These are phyloP conservation scores for Thielaviopsis euricoi DNA, from an alignment of 2,329 filamentous ascomycete genomes.

Conservation along the genomic window DNA sequence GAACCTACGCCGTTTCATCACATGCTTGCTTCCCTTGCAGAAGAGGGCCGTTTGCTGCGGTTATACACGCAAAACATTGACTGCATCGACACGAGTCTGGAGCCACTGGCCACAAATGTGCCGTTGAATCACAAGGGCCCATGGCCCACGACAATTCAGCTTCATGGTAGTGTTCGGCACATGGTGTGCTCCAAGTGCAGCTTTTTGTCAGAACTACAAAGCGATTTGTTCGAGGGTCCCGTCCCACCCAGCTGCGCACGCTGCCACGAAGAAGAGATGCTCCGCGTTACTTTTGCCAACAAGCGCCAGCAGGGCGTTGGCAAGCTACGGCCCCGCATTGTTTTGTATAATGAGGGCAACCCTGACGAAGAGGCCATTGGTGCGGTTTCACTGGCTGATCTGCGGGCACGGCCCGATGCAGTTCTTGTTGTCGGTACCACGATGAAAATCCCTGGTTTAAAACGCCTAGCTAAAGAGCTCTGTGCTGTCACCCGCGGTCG, in stretches of 20 bases:
- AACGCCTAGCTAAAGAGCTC: conserved; percentile 78
- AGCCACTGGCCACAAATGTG: conserved; percentile 62
- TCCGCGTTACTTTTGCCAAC: conserved; percentile 59
- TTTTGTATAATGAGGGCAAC: conserved; percentile 94
- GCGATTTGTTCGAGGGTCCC: conserved; percentile 66
- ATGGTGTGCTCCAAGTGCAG: conserved; percentile 96
- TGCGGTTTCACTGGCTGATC: conserved; percentile 70
- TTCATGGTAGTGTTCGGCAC: conserved; percentile 84
- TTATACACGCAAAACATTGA: conserved; percentile 97
- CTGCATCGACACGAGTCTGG: conserved; percentile 73
- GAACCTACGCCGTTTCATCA: conserved; percentile 83
- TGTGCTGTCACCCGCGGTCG: conserved; percentile 72
- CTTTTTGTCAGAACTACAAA: conserved; percentile 58
- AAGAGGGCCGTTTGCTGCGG: conserved; percentile 72
- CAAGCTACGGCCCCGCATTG: conserved; percentile 76
- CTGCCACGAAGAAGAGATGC: conserved; percentile 58
- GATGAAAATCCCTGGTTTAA: conserved; percentile 84
- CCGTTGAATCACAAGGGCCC: conserved; percentile 71
- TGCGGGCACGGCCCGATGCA: conserved; percentile 74
- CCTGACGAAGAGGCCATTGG: conserved; percentile 94
- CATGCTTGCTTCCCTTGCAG: conserved; percentile 73
- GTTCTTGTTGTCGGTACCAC: conserved; percentile 92
- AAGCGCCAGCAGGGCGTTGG: conserved; percentile 91
- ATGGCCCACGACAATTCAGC: conserved; percentile 84
- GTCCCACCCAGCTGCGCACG: conserved; percentile 63